Percentiles rank a stretch among this genome's conserved stretches.
phyloP scores from a whole-genome alignment of 164 flowering plant species.

The Magnolia changhungtana region DNA sequence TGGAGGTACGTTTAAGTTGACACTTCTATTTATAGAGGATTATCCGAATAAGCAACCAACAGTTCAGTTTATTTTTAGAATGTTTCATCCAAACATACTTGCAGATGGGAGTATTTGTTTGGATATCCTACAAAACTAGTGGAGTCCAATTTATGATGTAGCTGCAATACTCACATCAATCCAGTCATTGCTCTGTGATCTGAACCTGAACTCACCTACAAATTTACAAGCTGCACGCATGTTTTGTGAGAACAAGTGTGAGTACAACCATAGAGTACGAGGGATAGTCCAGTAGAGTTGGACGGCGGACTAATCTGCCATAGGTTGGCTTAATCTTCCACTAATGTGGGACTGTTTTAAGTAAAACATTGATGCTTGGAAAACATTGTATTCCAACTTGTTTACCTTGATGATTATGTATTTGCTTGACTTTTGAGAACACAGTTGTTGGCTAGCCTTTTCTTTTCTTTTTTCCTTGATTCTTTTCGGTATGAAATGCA shows the following conservation, averaged over 20 bases:
- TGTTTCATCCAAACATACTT: constrained; percentile 64
- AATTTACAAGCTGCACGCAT: constrained; percentile 85
- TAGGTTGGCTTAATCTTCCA: background rate
- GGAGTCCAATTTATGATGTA: constrained; percentile 55
- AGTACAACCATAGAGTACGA: constrained; percentile 71
- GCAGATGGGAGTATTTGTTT: constrained; percentile 54
- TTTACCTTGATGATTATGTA: constrained; percentile 7
- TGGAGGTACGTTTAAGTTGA: constrained; percentile 71
- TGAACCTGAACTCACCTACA: constrained; percentile 87
- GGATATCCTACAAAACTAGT: constrained; percentile 48
- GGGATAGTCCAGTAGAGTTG: constrained; percentile 89
- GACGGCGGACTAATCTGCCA: constrained; percentile 64
- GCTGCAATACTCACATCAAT: constrained; percentile 54
- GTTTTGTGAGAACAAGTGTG: constrained; percentile 83
- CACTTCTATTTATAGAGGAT: constrained; percentile 54
- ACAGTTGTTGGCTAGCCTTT: constrained; percentile 2
- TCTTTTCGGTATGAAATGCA: background rate
- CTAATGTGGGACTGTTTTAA: constrained; percentile 1
- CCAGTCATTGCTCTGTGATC: constrained; percentile 81
- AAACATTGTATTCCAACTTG: constrained; percentile 14
- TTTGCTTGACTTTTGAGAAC: constrained; percentile 14
- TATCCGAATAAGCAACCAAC: constrained; percentile 63
- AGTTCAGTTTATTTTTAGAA: constrained; percentile 52
- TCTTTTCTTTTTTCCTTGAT: background rate
- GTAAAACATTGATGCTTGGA: constrained; percentile 11